Evolutionary conservation across 495 filamentous ascomycete genomes (phyloP).

Genomic region (Hypoxylon lienhwacheense): DNA sequence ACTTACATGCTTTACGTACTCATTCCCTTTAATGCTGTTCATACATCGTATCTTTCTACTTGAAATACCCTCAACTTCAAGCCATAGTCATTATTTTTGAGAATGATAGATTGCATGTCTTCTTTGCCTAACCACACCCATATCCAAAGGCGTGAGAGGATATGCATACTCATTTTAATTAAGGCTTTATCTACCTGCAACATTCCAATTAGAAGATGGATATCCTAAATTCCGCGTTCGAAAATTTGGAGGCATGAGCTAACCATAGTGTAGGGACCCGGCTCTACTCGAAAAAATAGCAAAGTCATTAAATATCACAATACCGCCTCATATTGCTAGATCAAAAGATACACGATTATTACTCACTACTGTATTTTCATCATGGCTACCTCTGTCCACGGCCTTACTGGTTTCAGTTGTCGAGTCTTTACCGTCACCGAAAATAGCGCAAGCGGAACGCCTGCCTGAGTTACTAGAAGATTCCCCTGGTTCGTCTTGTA

Average conservation of each 20-base stretch:
- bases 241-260: constrained; percentile 35
- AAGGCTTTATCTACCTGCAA: too few species aligned
- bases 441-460: constrained; percentile 76
- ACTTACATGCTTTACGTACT: background rate
- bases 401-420: constrained; percentile 90
- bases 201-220: too few species aligned
- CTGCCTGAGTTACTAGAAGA: constrained; percentile 75
- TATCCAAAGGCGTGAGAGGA: too few species aligned
- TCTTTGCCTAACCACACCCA: too few species aligned
- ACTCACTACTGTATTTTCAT: constrained; percentile 79
- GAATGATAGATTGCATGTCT: too few species aligned
- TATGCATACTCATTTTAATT: too few species aligned
- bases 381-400: constrained; percentile 92
- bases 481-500: constrained; percentile 74
- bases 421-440: constrained; percentile 88
- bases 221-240: background rate
- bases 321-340: constrained; percentile 80
- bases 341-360: constrained; percentile 82
- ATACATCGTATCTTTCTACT: too few species aligned
- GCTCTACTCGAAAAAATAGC: constrained; percentile 89
- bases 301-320: constrained; percentile 80
- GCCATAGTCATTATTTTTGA: too few species aligned
- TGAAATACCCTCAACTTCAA: too few species aligned
- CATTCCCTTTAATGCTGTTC: background rate
- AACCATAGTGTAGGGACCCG: constrained; percentile 63